These are phyloP conservation scores for Boletus subcaerulescens DNA, from an alignment of 768 basidiomycete species.

Conservation along the genomic window DNA sequence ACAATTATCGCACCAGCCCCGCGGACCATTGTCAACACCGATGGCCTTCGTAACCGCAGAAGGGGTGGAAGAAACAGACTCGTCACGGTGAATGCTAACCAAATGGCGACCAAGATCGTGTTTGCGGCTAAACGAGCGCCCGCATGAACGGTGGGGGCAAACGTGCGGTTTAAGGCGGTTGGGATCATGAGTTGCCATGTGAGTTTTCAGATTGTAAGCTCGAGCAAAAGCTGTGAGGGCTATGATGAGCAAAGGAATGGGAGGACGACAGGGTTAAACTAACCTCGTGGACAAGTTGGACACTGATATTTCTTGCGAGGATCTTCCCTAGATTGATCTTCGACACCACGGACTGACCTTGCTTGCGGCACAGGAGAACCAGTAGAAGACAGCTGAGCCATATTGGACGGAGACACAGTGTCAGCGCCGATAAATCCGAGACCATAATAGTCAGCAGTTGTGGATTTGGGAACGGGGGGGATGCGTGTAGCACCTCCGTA, in stretches of 20 bases:
- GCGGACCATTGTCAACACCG: conserved; percentile 61
- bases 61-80: conserved; percentile 44
- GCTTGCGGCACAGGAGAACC: conserved; percentile 40
- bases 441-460: conserved; percentile 47
- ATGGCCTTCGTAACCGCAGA: conserved; percentile 47
- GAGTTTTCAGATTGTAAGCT: conserved; percentile 93
- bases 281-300: conserved; percentile 69
- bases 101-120: conserved; percentile 92
- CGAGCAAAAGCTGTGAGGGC: conserved; percentile 72
- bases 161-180: conserved; percentile 85
- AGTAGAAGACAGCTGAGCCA: conserved; percentile 47
- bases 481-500: conserved; percentile 55
- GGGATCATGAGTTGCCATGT: conserved; percentile 93
- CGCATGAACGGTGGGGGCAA: conserved; percentile 83
- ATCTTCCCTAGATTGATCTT: conserved; percentile 53
- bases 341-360: conserved; percentile 35
- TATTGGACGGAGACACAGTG: conserved; percentile 54
- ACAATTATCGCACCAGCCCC: conserved; percentile 72
- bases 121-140: conserved; percentile 89
- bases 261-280: conserved; percentile 2
- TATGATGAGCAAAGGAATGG: conserved; percentile 1
- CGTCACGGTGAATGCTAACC: conserved; percentile 80
- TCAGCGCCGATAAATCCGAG: conserved; percentile 34
- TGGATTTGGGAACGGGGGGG: conserved; percentile 46
- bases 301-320: conserved; percentile 81